A percentile compares a stretch with the other conserved stretches of the same genome.
Conservation (phyloP, 1,284 basidiomycete species). For the Fomitopsis palustris region DNA sequence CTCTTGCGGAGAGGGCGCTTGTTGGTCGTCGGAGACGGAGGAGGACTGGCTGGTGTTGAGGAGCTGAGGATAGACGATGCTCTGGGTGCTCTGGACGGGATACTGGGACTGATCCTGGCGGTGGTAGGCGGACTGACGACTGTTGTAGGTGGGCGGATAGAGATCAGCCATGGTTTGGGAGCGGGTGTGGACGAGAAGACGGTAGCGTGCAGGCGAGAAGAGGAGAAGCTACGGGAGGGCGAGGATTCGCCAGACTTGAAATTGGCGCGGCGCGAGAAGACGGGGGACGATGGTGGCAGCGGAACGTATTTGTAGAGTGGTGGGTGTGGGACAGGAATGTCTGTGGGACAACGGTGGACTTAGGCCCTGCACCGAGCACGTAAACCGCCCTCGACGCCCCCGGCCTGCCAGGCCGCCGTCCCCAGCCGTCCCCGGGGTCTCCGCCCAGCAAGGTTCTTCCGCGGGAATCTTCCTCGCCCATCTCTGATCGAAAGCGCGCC, state of each 20-base stretch:
- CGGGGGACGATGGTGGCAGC: background rate
- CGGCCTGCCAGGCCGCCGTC: background rate
- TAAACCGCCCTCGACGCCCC: background rate
- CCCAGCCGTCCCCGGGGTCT: background rate
- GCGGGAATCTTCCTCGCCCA: background rate
- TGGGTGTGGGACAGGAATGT: background rate
- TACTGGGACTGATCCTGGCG: constrained; percentile 23
- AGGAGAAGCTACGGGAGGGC: constrained; percentile 16
- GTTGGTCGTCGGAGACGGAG: constrained; percentile 41
- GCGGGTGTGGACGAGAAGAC: constrained; percentile 33
- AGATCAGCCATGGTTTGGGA: constrained; percentile 59
- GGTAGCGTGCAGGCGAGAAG: constrained; percentile 34
- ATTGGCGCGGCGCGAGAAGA: constrained; percentile 9
- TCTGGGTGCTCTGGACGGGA: constrained; percentile 29
- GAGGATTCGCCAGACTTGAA: constrained; percentile 12
- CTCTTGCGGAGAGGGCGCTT: constrained; percentile 24
- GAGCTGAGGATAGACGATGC: constrained; percentile 44
- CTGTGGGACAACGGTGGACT: constrained; percentile 13
- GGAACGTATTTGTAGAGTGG: constrained; percentile 6
- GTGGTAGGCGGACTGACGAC: constrained; percentile 28
- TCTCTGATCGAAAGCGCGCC: constrained; percentile 22
- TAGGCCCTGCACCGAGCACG: constrained; percentile 8
- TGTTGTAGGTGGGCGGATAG: constrained; percentile 59
- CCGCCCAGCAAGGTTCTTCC: constrained; percentile 1
- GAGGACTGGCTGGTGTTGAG: constrained; percentile 45